Evolutionary conservation across 257 asterid genomes (phyloP), one percentile per base, ranked within the genome.

Genomic region (Coffea eugenioides): DNA sequence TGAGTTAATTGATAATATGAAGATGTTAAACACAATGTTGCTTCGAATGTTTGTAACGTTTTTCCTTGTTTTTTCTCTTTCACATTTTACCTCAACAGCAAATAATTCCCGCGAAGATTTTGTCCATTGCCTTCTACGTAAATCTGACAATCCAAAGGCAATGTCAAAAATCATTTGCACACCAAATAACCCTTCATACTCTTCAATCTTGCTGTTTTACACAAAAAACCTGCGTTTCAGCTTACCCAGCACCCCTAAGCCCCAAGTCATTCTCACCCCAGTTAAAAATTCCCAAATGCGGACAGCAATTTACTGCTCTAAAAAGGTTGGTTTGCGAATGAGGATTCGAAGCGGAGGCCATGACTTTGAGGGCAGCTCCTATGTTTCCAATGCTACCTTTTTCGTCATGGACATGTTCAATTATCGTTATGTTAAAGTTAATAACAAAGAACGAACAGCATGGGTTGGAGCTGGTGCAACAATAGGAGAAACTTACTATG

Each of bases 321-420:
- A 56, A 11, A 54, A 31, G 49, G 16, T 31, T 39, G 9, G 9
- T 9, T 15, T 74, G 41, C 39, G 46, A n/a, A 71, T 71, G 59
- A 71, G 75, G 14, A 23, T 71, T 6, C 57, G 59, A n/a, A 71
- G 75, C n/a, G 75, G 75, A 2, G 75, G 75, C 18, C 75, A 71
- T 45, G 79, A 80, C 39, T 80, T 80, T 45, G 83, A 73, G 41
- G 79, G 79, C 4, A 67, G 73, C 64, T 80, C 75, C 13, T 71
- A 45, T 39, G 2, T 71, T 46, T 23, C 75, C 23, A 11, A 23
- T 0, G 41, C 46, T 5, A 39, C 75, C 11, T 74, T 74, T 54
- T 59, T 74, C 5, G 52, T 74, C 0, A 48, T 74, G 3, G 68
- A 74, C 34, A 52, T 74, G 65, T 21, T 52, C 16, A n/a, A n/a